Evolutionary conservation across 768 basidiomycete species (phyloP).

Genomic region (Trametopsis cervina): DNA sequence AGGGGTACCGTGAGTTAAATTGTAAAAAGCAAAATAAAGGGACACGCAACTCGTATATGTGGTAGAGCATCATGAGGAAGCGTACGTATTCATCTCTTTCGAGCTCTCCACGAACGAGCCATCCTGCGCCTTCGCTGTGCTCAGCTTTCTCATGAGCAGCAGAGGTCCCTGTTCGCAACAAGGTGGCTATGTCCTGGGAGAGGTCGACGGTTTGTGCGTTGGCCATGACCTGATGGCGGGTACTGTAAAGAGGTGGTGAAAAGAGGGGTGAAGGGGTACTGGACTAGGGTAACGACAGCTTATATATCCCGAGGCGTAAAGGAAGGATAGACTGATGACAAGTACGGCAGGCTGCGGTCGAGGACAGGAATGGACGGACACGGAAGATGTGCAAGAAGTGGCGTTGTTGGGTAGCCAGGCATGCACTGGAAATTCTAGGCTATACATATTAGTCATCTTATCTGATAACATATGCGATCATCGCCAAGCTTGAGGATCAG

Average conservation of each 20-base stretch:
- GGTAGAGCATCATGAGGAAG: conserved; percentile 73
- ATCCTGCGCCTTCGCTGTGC: conserved; percentile 48
- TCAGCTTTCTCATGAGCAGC: conserved; percentile 51
- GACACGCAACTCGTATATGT: conserved; percentile 69
- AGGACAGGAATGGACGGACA: conserved; percentile 3
- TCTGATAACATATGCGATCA: conserved; percentile 9
- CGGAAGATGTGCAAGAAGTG: background rate
- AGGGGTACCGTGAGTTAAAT: background rate
- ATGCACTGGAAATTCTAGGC: background rate
- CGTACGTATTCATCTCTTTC: conserved; percentile 58
- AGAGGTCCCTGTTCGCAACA: conserved; percentile 35
- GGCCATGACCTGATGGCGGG: background rate
- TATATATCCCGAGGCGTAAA: background rate
- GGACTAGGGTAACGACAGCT: background rate
- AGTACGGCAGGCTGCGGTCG: background rate
- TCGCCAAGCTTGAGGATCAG: no score
- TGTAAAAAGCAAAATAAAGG: background rate
- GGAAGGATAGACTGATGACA: background rate
- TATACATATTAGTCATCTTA: conserved; percentile 4
- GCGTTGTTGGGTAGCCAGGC: background rate
- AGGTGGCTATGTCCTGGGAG: conserved; percentile 27
- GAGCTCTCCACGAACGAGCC: conserved; percentile 52
- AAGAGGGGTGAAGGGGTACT: background rate
- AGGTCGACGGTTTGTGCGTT: conserved; percentile 17
- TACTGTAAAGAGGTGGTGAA: background rate